Evolutionary conservation across 352 stramenopile species (phyloP).

Genomic region (Phytopythium ostracodes): DNA sequence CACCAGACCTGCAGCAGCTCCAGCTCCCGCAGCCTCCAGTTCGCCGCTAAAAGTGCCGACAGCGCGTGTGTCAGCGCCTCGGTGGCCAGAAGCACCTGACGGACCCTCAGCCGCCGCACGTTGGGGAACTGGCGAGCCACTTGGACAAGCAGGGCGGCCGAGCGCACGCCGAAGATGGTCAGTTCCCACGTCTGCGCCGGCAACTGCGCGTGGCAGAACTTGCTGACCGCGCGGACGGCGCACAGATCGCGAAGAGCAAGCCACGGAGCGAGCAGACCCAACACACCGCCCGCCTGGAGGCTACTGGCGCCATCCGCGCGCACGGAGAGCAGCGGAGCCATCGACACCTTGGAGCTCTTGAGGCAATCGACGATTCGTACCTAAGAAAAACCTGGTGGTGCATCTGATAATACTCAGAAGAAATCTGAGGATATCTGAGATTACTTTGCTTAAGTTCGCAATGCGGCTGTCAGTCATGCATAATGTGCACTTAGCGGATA

Average conservation of each 20-base stretch:
- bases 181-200: slow-evolving; percentile 42
- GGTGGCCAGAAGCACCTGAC: slow-evolving; percentile 24
- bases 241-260: slow-evolving; percentile 42
- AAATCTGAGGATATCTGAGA: not conserved
- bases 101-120: slow-evolving; percentile 33
- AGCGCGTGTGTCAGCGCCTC: slow-evolving; percentile 31
- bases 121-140: slow-evolving; percentile 33
- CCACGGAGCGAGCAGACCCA: slow-evolving; percentile 43
- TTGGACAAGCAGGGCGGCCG: slow-evolving; percentile 16
- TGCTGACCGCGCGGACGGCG: slow-evolving; percentile 23
- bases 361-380: too few relatives aligned
- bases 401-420: not conserved
- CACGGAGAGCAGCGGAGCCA: not conserved
- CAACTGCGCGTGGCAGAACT: slow-evolving; percentile 19
- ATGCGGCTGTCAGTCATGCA: not conserved
- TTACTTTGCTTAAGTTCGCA: not conserved
- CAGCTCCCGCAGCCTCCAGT: slow-evolving; percentile 36
- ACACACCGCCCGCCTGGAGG: slow-evolving; percentile 19
- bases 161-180: slow-evolving; percentile 24
- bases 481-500: not conserved
- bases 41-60: slow-evolving; percentile 17
- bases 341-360: not conserved
- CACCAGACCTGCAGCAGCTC: slow-evolving; percentile 42
- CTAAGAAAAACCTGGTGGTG: not conserved
- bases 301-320: not conserved